Evolutionary conservation across 2,329 filamentous ascomycete genomes (phyloP), one percentile per base, ranked within the genome.

Genomic region (Aspergillus sp.): DNA sequence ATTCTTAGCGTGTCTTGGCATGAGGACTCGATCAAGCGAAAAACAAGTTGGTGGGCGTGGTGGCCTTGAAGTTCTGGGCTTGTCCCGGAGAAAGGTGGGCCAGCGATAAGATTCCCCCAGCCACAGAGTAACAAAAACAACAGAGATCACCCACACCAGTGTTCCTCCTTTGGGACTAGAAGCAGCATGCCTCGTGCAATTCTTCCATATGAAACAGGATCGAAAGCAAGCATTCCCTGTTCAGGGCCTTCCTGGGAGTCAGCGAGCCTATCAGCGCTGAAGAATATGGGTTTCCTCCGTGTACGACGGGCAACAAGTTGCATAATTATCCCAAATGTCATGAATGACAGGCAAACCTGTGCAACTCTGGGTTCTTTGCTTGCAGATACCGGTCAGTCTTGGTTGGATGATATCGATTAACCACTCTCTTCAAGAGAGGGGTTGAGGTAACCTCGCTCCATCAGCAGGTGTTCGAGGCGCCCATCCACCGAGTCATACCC

Each of bases 1-100:
- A 59, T 47, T 33, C 41, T 50, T 64, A 62, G 64, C 56, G 48
- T 31, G 9, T 27, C 64, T 64, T 66, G 62, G 62, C 62, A 39
- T 48, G 9, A 21, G 52, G 59, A 64, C 56, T 59, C 50, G 51
- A 62, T 61, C 46, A 57, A 58, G 58, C 44, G 31, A 64, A 39
- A 48, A 31, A 64, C 58, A 35, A 48, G 35, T 14, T 49, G 40
- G 25, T 25, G 56, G 40, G 35, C 44, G 54, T 62, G 52, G 52
- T 59, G 56, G 52, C 56, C 58, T 49, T 19, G 35, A 37, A 19
- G 12, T 37, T 37, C 47, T 11, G 35, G 31, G 11, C 35, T 37
- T 37, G 6, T 37, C 35, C 35, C 6, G 35, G 41, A 45, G 21
- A 12, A n/a, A 27, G 27, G n/a, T 39, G 39, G 40, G 40, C 49